Conservation (phyloP, 768 basidiomycete genomes). For the Trametopsis cervina region DNA sequence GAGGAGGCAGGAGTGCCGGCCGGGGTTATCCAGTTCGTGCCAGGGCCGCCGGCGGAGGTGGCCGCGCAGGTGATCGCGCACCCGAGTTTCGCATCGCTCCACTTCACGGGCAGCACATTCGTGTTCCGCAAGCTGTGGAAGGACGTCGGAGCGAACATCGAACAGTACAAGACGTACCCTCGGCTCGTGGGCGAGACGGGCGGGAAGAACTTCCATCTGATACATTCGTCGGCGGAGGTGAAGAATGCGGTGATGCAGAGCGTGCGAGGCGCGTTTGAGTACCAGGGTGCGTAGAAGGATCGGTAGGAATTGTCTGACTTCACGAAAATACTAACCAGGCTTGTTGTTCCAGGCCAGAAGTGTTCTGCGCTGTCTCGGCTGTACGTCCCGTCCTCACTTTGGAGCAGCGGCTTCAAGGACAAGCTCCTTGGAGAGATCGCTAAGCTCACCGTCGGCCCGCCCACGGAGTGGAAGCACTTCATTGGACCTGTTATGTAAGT, state of each 20-base stretch:
- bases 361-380: conserved; percentile 90
- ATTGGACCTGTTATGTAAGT: conserved; percentile 94
- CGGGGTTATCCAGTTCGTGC: conserved; percentile 95
- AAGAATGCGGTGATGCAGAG: conserved; percentile 86
- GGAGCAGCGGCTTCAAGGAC: conserved; percentile 84
- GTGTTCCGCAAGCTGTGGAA: conserved; percentile 97
- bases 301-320: background rate
- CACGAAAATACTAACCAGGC: background rate
- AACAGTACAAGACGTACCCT: conserved; percentile 84
- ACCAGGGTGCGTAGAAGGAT: conserved; percentile 56
- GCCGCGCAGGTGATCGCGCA: conserved; percentile 80
- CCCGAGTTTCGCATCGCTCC: conserved; percentile 76
- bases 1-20: conserved; percentile 91
- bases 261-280: conserved; percentile 89
- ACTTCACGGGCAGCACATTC: conserved; percentile 94
- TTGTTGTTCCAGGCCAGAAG: conserved; percentile 65
- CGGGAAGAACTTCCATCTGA: conserved; percentile 97
- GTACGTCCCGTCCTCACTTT: conserved; percentile 84
- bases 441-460: conserved; percentile 81
- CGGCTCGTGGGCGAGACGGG: conserved; percentile 96
- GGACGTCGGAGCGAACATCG: conserved; percentile 83
- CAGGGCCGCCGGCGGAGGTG: conserved; percentile 79
- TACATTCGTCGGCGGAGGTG: conserved; percentile 84
- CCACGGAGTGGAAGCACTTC: conserved; percentile 75
- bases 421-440: conserved; percentile 65